Percentiles rank a stretch among this genome's conserved stretches.
phyloP scores from a whole-genome alignment of 352 stramenopile genomes.

The Pythium biforme region DNA sequence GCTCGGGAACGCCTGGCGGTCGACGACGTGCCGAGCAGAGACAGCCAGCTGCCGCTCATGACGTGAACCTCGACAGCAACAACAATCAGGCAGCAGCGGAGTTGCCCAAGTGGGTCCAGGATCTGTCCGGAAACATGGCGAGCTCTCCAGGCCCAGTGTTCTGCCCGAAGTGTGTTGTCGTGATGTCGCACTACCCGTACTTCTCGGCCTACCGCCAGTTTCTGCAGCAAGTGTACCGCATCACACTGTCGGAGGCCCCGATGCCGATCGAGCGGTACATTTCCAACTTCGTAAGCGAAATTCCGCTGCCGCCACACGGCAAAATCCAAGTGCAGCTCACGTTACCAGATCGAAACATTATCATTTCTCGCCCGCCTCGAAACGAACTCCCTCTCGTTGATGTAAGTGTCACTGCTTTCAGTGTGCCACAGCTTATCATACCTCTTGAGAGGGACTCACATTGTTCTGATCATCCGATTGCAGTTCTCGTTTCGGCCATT shows the following conservation, averaged over 20 bases:
- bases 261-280: constrained; percentile 97
- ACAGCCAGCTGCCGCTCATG: not conserved
- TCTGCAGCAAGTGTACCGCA: constrained; percentile 90
- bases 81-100: constrained; percentile 52
- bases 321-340: constrained; percentile 91
- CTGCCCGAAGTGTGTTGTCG: constrained; percentile 91
- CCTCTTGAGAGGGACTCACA: not conserved
- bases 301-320: constrained; percentile 91
- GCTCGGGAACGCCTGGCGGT: not conserved
- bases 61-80: constrained; percentile 12
- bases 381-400: constrained; percentile 93
- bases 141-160: constrained; percentile 72
- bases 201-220: constrained; percentile 94
- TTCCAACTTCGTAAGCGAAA: constrained; percentile 95
- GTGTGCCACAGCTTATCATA: too few species aligned
- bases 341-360: constrained; percentile 82
- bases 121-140: constrained; percentile 48
- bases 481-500: constrained; percentile 93
- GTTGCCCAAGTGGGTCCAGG: constrained; percentile 71
- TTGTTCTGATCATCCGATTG: not conserved
- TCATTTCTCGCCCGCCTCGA: constrained; percentile 82
- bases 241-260: constrained; percentile 83
- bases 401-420: constrained; percentile 34
- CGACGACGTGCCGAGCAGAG: constrained; percentile 5
- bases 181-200: constrained; percentile 96